Conservation (phyloP, 164 flowering plant species). For the Liquidambar formosana region DNA sequence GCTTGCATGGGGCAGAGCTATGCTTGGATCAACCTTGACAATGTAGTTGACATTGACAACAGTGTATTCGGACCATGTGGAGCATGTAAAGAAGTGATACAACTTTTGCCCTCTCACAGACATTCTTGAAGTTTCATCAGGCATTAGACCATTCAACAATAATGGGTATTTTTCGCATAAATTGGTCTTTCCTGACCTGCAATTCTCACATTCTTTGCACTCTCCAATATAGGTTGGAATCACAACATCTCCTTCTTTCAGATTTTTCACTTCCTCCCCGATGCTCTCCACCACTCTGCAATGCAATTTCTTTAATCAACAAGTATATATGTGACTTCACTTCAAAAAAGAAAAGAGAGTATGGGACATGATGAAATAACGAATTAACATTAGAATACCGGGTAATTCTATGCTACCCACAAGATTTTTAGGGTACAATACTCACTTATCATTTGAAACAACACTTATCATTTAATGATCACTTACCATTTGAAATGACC, state of each 20-base stretch:
- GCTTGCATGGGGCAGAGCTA: conserved; percentile 14
- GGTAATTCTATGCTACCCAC: too few relatives aligned
- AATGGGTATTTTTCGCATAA: conserved; percentile 18
- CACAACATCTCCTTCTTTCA: conserved; percentile 48
- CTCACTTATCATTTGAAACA: too few relatives aligned
- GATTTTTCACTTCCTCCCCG: conserved; percentile 37
- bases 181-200: conserved; percentile 27
- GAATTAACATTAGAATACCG: too few relatives aligned
- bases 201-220: conserved; percentile 22
- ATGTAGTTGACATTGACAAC: conserved; percentile 15
- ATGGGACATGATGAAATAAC: too few relatives aligned
- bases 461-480: too few relatives aligned
- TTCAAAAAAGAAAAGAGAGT: too few relatives aligned
- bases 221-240: conserved; percentile 42
- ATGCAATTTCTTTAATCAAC: not conserved
- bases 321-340: too few relatives aligned
- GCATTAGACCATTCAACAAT: conserved; percentile 34
- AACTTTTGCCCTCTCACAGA: conserved; percentile 32
- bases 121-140: conserved; percentile 40
- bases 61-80: conserved; percentile 53
- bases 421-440: too few relatives aligned
- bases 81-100: conserved; percentile 35
- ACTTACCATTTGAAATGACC: too few relatives aligned
- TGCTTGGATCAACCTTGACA: conserved; percentile 17
- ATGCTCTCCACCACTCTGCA: conserved; percentile 49